Percentiles rank a stretch among this genome's conserved stretches.
These are phyloP conservation scores for Castanea crenata DNA, from an alignment of 306 rosid species.

Conservation along the genomic window DNA sequence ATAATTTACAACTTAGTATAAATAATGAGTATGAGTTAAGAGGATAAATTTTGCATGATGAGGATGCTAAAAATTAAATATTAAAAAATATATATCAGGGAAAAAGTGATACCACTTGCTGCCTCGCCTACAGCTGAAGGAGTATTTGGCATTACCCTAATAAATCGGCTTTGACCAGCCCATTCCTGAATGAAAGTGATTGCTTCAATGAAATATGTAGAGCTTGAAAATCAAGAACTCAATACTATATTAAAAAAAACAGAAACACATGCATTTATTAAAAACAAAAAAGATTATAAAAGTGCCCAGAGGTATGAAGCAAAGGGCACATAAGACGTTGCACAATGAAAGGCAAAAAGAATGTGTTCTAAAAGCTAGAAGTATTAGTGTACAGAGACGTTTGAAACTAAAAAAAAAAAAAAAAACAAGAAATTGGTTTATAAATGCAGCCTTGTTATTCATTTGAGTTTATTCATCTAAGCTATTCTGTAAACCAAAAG, in stretches of 20 bases:
- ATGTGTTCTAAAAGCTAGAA: not conserved
- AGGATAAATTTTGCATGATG: not conserved
- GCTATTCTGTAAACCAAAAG: not conserved
- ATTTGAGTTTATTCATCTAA: not conserved
- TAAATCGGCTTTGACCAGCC: slow-evolving; percentile 68
- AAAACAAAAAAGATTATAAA: not conserved
- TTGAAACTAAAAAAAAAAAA: no score
- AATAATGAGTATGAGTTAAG: not conserved
- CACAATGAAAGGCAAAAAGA: not conserved
- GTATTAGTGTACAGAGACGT: no score
- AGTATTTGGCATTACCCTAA: slow-evolving; percentile 82
- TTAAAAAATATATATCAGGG: not conserved
- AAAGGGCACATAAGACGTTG: not conserved
- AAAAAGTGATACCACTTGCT: slow-evolving; percentile 59
- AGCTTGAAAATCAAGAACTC: not conserved
- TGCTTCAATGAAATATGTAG: not conserved
- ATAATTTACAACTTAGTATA: not conserved
- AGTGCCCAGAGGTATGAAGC: not conserved
- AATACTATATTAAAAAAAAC: not conserved
- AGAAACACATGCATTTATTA: not conserved
- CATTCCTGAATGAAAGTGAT: slow-evolving; percentile 56
- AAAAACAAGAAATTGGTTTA: no score
- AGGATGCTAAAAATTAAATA: not conserved
- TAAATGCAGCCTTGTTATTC: not conserved
- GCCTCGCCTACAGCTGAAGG: slow-evolving; percentile 79